A percentile compares a stretch with the other conserved stretches of the same genome.
phyloP scores from a whole-genome alignment of 2,329 filamentous ascomycete species.

The Epichloe scottii region DNA sequence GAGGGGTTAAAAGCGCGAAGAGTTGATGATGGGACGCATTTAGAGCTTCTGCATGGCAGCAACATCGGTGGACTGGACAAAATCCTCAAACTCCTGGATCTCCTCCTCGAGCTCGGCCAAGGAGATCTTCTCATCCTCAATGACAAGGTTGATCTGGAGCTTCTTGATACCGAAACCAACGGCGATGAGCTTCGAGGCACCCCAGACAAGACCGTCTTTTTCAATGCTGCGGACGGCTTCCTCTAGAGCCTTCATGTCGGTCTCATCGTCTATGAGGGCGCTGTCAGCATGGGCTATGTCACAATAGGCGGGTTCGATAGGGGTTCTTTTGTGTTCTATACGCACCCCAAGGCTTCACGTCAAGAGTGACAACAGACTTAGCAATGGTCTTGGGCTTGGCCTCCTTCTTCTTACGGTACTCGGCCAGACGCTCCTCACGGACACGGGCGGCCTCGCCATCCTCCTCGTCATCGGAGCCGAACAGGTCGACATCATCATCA shows the following conservation, averaged over 20 bases:
- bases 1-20: background rate
- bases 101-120: slow-evolving; percentile 74
- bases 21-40: slow-evolving; percentile 14
- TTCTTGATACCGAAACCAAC: slow-evolving; percentile 98
- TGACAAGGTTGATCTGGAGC: slow-evolving; percentile 94
- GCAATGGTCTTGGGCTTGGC: slow-evolving; percentile 81
- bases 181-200: slow-evolving; percentile 75
- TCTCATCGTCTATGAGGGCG: slow-evolving; percentile 63
- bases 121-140: slow-evolving; percentile 95
- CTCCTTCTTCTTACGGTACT: slow-evolving; percentile 96
- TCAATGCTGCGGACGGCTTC: slow-evolving; percentile 68
- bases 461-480: slow-evolving; percentile 87
- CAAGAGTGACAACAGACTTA: slow-evolving; percentile 91
- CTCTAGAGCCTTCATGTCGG: slow-evolving; percentile 76
- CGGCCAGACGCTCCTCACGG: slow-evolving; percentile 80
- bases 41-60: slow-evolving; percentile 90
- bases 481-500: slow-evolving; percentile 83
- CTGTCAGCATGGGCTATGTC: background rate
- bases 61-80: slow-evolving; percentile 89
- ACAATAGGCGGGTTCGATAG: background rate
- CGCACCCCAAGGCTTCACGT: slow-evolving; percentile 97
- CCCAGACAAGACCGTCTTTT: slow-evolving; percentile 93
- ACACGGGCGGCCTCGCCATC: slow-evolving; percentile 74
- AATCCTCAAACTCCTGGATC: slow-evolving; percentile 78
- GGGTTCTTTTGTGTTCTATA: background rate